phyloP scores from a whole-genome alignment of 1,284 basidiomycete genomes.

The Farysia itapuensis region DNA sequence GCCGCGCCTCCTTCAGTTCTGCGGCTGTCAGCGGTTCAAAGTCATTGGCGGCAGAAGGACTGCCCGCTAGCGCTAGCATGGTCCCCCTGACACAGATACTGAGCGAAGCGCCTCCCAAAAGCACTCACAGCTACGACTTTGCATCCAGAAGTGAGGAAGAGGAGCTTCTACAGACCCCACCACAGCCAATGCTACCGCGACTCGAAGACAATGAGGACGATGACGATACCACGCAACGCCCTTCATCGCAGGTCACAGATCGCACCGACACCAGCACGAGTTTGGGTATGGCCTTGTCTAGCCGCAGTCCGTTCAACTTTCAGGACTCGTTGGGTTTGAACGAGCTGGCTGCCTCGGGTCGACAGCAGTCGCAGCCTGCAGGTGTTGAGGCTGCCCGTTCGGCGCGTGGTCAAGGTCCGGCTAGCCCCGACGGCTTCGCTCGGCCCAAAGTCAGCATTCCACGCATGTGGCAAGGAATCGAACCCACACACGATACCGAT shows the following conservation, averaged over 20 bases:
- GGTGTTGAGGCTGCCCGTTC: conserved; percentile 1
- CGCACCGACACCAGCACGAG: conserved; percentile 12
- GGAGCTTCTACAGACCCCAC: conserved; percentile 11
- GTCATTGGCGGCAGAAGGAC: conserved; percentile 5
- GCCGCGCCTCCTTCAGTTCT: conserved; percentile 3
- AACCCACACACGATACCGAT: conserved; percentile 13
- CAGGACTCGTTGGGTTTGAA: conserved; percentile 7
- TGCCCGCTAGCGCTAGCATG: conserved; percentile 17
- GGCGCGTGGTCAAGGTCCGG: conserved; percentile 1
- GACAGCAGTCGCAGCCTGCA: conserved; percentile 1
- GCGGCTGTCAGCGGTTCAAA: conserved; percentile 2
- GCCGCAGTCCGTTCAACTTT: conserved; percentile 10
- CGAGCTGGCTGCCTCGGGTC: conserved; percentile 7
- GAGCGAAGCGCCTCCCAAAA: background rate
- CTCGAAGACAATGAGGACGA: background rate
- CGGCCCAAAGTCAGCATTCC: conserved; percentile 30
- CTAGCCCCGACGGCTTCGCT: conserved; percentile 3
- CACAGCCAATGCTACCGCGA: no score
- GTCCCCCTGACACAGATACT: conserved; percentile 4
- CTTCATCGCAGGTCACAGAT: conserved; percentile 11
- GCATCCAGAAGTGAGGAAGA: background rate
- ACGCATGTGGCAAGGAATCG: conserved; percentile 38
- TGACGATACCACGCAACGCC: conserved; percentile 1
- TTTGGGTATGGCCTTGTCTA: conserved; percentile 10
- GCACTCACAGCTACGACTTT: conserved; percentile 8